Conservation (phyloP, 441 rosid genomes). For the Brassica balearica region DNA sequence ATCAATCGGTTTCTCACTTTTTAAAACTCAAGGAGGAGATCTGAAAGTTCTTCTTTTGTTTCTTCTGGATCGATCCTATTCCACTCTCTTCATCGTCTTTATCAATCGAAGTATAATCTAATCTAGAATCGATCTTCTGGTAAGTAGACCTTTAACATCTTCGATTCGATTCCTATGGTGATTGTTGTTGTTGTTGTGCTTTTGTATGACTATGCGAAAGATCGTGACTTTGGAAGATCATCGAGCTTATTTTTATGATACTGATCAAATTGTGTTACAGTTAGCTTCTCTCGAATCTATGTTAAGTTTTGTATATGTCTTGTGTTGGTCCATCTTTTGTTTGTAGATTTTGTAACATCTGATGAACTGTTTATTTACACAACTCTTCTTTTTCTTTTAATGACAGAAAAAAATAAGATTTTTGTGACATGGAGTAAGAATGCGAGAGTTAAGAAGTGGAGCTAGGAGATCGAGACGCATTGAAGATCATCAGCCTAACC, state of each 20-base stretch:
- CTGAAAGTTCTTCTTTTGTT: slow-evolving; percentile 16
- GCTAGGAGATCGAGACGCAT: slow-evolving; percentile 94
- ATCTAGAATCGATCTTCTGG: slow-evolving; percentile 14
- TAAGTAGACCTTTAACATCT: not conserved
- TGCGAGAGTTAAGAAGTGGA: slow-evolving; percentile 99
- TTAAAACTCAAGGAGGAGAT: not conserved
- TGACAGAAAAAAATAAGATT: slow-evolving; percentile 30
- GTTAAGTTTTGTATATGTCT: not conserved
- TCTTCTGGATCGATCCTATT: slow-evolving; percentile 25
- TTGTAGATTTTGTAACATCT: slow-evolving; percentile 5
- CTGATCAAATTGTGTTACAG: slow-evolving; percentile 1
- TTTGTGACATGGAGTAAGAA: slow-evolving; percentile 59
- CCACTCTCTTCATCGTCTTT: slow-evolving; percentile 20
- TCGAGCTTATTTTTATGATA: not conserved
- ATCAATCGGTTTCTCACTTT: slow-evolving; percentile 5
- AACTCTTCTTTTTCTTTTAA: slow-evolving; percentile 10
- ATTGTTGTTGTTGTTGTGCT: too few relatives aligned
- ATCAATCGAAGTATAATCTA: not conserved
- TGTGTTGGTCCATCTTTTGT: not conserved
- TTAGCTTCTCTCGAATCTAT: not conserved
- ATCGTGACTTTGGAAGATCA: slow-evolving; percentile 17
- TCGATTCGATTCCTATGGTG: too few relatives aligned
- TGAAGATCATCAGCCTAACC: slow-evolving; percentile 84
- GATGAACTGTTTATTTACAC: not conserved
- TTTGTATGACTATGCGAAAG: too few relatives aligned